Evolutionary conservation across 768 basidiomycete species (phyloP).

Genomic region (Epithele typhae): DNA sequence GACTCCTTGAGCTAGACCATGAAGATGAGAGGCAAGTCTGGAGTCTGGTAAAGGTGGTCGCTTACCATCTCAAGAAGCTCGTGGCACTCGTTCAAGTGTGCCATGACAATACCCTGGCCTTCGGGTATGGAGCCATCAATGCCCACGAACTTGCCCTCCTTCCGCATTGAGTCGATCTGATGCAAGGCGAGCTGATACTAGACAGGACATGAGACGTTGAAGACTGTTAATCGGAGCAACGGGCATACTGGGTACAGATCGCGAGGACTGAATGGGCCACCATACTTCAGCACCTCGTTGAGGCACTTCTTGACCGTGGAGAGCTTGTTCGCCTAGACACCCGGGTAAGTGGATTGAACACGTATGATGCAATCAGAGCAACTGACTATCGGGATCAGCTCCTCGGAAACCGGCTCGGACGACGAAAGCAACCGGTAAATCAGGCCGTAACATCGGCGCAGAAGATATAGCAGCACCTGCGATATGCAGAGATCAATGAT

Average conservation of each 20-base stretch:
- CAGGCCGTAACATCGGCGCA: conserved; percentile 93
- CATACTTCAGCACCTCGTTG: conserved; percentile 93
- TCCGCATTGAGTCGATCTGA: conserved; percentile 90
- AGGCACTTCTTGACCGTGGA: conserved; percentile 96
- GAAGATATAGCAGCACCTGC: conserved; percentile 87
- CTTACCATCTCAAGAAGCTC: conserved; percentile 91
- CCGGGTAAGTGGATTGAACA: too few species aligned
- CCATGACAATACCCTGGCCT: conserved; percentile 94
- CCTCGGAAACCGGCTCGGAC: conserved; percentile 96
- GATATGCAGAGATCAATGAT: too few species aligned
- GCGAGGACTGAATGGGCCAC: conserved; percentile 86
- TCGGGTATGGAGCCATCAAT: conserved; percentile 88
- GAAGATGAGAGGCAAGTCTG: not conserved
- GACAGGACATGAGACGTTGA: conserved; percentile 1
- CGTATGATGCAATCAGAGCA: not conserved
- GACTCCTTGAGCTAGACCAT: conserved; percentile 65
- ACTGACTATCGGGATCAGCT: conserved; percentile 91
- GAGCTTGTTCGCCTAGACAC: conserved; percentile 82
- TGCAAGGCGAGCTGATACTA: conserved; percentile 93
- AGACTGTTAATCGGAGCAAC: not conserved
- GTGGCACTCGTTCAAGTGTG: conserved; percentile 94
- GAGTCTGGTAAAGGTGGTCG: conserved; percentile 2
- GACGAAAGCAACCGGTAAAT: conserved; percentile 92
- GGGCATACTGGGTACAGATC: conserved; percentile 86
- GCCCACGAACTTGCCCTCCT: conserved; percentile 91